Evolutionary conservation across 2,329 filamentous ascomycete species (phyloP), one percentile per base, ranked within the genome.

Genomic region (Neospermospora avenae): DNA sequence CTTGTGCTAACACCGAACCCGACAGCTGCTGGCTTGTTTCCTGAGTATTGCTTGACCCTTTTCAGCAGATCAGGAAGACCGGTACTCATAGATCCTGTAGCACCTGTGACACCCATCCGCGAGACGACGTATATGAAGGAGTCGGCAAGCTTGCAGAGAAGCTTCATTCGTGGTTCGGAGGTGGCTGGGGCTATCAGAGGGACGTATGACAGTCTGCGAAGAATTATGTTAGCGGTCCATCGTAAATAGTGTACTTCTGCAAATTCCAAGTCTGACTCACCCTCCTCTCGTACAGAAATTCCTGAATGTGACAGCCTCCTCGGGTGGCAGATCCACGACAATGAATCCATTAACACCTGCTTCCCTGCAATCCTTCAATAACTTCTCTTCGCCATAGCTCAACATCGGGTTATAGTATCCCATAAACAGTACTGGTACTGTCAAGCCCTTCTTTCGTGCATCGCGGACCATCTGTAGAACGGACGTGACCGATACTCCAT

Each of bases 91-190:
- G 86, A 86, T 35, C 93, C 93, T 0, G 87, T 88, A 14, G 92
- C 95, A 69, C 95, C 95, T 10, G 95, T 99, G 59, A 98, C 93
- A 69, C 95, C 95, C 89, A 96, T 96, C 69, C 93, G 84, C 25
- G 93, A 98, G 58, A 99, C 95, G 63, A 99, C 93, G 74, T 99
- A 99, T 77, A 99, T 96, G 80, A 98, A 99, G 3, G 93, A 97
- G 77, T 98, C 93, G 72, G 95, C 95, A 65, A 99, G 93, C 74
- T 91, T 87, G 84, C 95, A 99, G 13, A 99, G 87, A 42, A 97
- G 83, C 77, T 90, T 93, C 93, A 99, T 96, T 71, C 95, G 90
- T 66, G 85, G 82, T 69, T 97, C 92, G 6, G 92, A 96, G 1
- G 95, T 98, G 11, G 93, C 86, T 6, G 95, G 95, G 0, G 95